Conservation (phyloP, 441 rosid species). For the Erodium texanum region DNA sequence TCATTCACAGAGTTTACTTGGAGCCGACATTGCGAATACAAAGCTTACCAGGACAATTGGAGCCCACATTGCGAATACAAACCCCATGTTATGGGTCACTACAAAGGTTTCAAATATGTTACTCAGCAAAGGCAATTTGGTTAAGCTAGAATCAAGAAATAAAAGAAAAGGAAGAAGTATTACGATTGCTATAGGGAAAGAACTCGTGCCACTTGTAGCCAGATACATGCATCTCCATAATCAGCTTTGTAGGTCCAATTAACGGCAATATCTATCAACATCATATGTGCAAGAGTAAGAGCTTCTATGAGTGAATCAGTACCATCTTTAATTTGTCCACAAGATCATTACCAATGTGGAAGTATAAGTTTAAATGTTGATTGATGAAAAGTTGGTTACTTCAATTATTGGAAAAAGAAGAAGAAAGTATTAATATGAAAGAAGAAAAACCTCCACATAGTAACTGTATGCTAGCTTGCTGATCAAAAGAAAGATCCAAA, state of each 20-base stretch:
- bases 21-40: slow-evolving; percentile 88
- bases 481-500: slow-evolving; percentile 80
- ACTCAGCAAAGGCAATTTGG: neutral
- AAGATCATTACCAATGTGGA: too few species aligned
- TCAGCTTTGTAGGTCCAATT: slow-evolving; percentile 64
- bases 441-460: slow-evolving; percentile 71
- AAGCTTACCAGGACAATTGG: slow-evolving; percentile 89
- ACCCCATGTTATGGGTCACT: slow-evolving; percentile 78
- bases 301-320: neutral
- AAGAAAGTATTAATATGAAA: slow-evolving; percentile 10
- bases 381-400: too few species aligned
- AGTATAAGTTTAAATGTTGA: too few species aligned
- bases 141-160: neutral
- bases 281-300: slow-evolving; percentile 12
- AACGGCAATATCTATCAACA: slow-evolving; percentile 67
- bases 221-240: slow-evolving; percentile 50
- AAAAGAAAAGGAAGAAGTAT: slow-evolving; percentile 6
- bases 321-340: neutral
- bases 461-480: slow-evolving; percentile 97
- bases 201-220: slow-evolving; percentile 83
- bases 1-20: neutral
- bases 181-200: slow-evolving; percentile 58
- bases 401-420: neutral
- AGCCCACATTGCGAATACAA: slow-evolving; percentile 87
- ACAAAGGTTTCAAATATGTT: slow-evolving; percentile 25